Percentiles rank a stretch among this genome's conserved stretches.
These are phyloP conservation scores for Tulasnella sp. DNA, from an alignment of 768 basidiomycete genomes.

Conservation along the genomic window DNA sequence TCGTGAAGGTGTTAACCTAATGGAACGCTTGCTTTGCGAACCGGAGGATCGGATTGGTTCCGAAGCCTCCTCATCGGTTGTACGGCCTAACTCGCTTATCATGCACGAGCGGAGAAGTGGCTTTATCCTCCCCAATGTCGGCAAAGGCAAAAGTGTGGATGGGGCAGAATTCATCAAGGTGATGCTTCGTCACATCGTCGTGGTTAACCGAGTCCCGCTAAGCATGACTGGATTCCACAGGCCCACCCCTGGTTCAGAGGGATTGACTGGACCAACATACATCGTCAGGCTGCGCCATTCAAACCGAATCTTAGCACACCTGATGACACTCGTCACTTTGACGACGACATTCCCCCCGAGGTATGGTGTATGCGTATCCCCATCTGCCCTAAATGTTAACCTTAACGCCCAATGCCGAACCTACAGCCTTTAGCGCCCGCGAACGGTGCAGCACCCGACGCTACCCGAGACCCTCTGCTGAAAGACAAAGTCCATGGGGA, in stretches of 20 bases:
- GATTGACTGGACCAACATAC: conserved; percentile 86
- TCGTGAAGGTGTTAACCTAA: conserved; percentile 79
- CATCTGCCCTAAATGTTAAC: conserved; percentile 34
- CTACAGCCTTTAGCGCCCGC: conserved; percentile 79
- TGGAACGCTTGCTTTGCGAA: conserved; percentile 88
- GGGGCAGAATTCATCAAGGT: conserved; percentile 92
- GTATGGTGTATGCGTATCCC: conserved; percentile 44
- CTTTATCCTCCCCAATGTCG: conserved; percentile 53
- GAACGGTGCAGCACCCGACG: conserved; percentile 77
- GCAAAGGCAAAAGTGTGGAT: conserved; percentile 54
- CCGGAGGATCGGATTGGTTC: conserved; percentile 91
- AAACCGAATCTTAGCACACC: conserved; percentile 75
- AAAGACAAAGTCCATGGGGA: conserved; percentile 80
- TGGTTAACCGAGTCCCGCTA: neutral
- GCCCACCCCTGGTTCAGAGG: conserved; percentile 87
- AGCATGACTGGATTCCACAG: conserved; percentile 41
- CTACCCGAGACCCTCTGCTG: conserved; percentile 85
- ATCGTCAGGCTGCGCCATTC: conserved; percentile 81
- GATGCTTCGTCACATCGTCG: conserved; percentile 20
- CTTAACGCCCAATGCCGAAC: neutral
- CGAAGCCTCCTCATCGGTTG: conserved; percentile 61
- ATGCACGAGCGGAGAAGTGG: conserved; percentile 70
- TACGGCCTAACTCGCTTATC: conserved; percentile 73
- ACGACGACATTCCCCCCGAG: conserved; percentile 89
- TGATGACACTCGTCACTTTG: conserved; percentile 92